Percentiles rank a stretch among this genome's conserved stretches.
Evolutionary conservation across 2,329 filamentous ascomycete genomes (phyloP).

Genomic region (Chaetothyriales sp.): DNA sequence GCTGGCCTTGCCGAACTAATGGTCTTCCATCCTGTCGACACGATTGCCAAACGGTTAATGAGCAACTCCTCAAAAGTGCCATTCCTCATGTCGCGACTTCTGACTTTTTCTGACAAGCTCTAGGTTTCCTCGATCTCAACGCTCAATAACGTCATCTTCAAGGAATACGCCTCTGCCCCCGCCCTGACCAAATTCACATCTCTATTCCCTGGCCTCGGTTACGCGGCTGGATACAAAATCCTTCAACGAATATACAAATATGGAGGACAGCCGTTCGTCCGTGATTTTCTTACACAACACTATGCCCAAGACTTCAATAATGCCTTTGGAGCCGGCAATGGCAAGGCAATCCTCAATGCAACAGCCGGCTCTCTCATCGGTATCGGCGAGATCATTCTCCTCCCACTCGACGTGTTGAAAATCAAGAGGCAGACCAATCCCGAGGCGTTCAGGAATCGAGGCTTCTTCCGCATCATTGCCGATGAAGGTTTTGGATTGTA

Average conservation of each 20-base stretch:
- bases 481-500: conserved; percentile 95
- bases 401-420: conserved; percentile 93
- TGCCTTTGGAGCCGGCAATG: conserved; percentile 89
- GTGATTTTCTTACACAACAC: conserved; percentile 72
- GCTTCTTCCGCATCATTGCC: conserved; percentile 72
- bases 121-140: conserved; percentile 47
- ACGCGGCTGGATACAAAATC: conserved; percentile 95
- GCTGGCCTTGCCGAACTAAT: conserved; percentile 87
- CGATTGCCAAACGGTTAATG: conserved; percentile 97
- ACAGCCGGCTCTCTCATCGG: conserved; percentile 91
- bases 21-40: conserved; percentile 93
- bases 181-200: conserved; percentile 72
- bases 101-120: conserved; percentile 1
- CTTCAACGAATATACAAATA: conserved; percentile 98
- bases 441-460: conserved; percentile 89
- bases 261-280: conserved; percentile 86
- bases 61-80: conserved; percentile 74
- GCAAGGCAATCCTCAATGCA: conserved; percentile 96
- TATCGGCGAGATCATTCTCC: conserved; percentile 89
- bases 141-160: conserved; percentile 89
- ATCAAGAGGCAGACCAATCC: conserved; percentile 99
- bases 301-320: conserved; percentile 72
- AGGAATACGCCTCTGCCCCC: conserved; percentile 63
- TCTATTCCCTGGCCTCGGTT: conserved; percentile 90
- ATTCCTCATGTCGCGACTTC: background rate